Evolutionary conservation across 139 green algal species (phyloP), one percentile per base, ranked within the genome.

Genomic region (Chlamydomonas eustigma): DNA sequence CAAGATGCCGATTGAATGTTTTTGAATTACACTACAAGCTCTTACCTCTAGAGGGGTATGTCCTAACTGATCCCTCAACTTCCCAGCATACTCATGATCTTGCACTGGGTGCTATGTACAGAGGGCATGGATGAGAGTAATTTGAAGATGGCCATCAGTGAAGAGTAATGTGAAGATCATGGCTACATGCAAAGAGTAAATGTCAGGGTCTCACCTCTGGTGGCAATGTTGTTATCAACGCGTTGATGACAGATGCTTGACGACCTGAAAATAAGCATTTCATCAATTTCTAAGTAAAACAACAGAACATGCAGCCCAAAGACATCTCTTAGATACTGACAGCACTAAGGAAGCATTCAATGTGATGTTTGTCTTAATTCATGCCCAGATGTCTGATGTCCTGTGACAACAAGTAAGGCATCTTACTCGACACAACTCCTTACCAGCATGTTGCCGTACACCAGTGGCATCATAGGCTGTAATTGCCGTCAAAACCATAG

Each of bases 11-110:
- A 58, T 58, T 18, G 44, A 58, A 58, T 28, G 44, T 28, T 58
- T 58, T 18, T 28, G 44, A 58, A 28, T 12, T 28, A 12, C 44
- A 58, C 44, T 28, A 12, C 44, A 12, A 58, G 18, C 12, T 58
- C 18, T 58, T 58, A 91, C 89, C 76, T 96, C 87, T 31, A 90
- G 31, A 0, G 91, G 92, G 4, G 91, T 96, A 78, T 97, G 92
- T 0, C 92, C 92, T 37, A 97, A 73, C 4, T 82, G 82, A n/a
- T 97, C 92, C 5, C 87, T 80, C 18, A 97, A 76, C 51, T 35
- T 58, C 18, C 44, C 44, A 28, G 44, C 44, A 18, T 58, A 28
- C 18, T 70, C 58, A 28, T 70, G 58, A 32, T 37, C 58, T 32
- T 70, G 28, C 25, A 93, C 84, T 0, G 91, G 92, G 50, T 97